phyloP scores from a whole-genome alignment of 2,329 filamentous ascomycete species.

The Diaporthe citrichinensis region DNA sequence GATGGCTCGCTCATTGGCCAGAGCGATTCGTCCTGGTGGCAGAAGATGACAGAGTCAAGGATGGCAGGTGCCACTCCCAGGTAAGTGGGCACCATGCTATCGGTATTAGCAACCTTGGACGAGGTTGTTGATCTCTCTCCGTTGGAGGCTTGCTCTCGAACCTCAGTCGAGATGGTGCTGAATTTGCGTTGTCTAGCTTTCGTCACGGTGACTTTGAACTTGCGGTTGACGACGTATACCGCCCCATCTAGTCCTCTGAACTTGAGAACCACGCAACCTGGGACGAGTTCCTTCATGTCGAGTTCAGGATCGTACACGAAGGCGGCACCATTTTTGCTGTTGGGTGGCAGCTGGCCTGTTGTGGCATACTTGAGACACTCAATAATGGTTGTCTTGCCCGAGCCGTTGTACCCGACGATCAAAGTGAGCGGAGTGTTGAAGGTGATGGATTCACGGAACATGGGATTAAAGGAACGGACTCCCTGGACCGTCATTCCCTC shows the following conservation, averaged over 20 bases:
- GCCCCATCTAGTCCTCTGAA: slow-evolving; percentile 85
- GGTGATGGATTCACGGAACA: slow-evolving; percentile 78
- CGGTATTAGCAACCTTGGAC: slow-evolving; percentile 83
- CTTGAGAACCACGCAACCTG: slow-evolving; percentile 91
- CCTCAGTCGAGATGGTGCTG: slow-evolving; percentile 89
- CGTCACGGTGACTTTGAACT: slow-evolving; percentile 87
- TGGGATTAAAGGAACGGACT: slow-evolving; percentile 86
- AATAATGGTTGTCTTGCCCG: slow-evolving; percentile 98
- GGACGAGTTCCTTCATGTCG: slow-evolving; percentile 86
- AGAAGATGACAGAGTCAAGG: slow-evolving; percentile 96
- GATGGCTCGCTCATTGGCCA: slow-evolving; percentile 95
- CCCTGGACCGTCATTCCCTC: slow-evolving; percentile 91
- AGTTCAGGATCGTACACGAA: slow-evolving; percentile 99
- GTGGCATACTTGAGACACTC: slow-evolving; percentile 99
- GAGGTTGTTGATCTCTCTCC: slow-evolving; percentile 82
- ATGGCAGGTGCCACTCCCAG: slow-evolving; percentile 92
- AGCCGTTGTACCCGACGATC: slow-evolving; percentile 97
- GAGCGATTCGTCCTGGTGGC: slow-evolving; percentile 96
- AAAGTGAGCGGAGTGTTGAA: slow-evolving; percentile 94
- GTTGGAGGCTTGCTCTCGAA: slow-evolving; percentile 80
- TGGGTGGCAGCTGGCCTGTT: slow-evolving; percentile 92
- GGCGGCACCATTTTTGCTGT: slow-evolving; percentile 84
- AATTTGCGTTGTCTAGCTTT: slow-evolving; percentile 77
- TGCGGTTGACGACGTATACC: slow-evolving; percentile 87
- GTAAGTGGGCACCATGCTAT: slow-evolving; percentile 86